Base-by-base conservation (phyloP, 2,329 filamentous ascomycete species). In the Neopestalotiopsis rosae region DNA sequence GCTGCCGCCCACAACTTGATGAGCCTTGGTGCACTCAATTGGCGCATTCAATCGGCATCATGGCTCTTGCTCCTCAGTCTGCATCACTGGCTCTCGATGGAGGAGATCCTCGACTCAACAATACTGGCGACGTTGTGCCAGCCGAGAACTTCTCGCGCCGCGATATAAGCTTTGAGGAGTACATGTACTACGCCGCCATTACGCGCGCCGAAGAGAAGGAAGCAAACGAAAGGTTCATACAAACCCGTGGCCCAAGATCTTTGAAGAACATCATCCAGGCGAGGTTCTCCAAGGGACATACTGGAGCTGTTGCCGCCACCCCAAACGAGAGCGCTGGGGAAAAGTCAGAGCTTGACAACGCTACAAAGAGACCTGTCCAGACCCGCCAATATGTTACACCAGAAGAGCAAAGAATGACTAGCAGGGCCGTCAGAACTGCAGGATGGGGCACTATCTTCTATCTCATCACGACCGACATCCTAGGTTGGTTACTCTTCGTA, bases 401-500 rank as follows among this genome's bases (percentile, higher is more conserved):
- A 17, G 78, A 81, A 4, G 85, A 87, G 69, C 86, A 85, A 84
- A 77, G 76, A 28, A 82, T 82, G 65, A 84, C 85, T 2, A 81
- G 80, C 28, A 81, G 85, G 24, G 81, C 82, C 4, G 71, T 84
- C 66, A 78, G 85, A 6, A 86, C 84, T 0, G 84, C 84, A 0
- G 80, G 79, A 1, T 80, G 81, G 77, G 82, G 83, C 7, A 81
- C 83, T 40, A 77, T 82, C 56, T 87, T 87, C 71, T 85, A 84
- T 65, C 77, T 86, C 63, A 85, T 86, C 72, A 85, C 84, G 9
- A 85, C 84, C 1, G 84, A 85, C 69, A 82, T 85, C 61, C 74
- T 85, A 5, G 34, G 34, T 38, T 9, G 0, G 34, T 38, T 10
- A 38, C 34, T 2, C 24, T 24, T 24, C 24, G 24, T 2, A 2